Base-by-base conservation (phyloP, 495 filamentous ascomycete species). In the Daldinia bambusicola region DNA sequence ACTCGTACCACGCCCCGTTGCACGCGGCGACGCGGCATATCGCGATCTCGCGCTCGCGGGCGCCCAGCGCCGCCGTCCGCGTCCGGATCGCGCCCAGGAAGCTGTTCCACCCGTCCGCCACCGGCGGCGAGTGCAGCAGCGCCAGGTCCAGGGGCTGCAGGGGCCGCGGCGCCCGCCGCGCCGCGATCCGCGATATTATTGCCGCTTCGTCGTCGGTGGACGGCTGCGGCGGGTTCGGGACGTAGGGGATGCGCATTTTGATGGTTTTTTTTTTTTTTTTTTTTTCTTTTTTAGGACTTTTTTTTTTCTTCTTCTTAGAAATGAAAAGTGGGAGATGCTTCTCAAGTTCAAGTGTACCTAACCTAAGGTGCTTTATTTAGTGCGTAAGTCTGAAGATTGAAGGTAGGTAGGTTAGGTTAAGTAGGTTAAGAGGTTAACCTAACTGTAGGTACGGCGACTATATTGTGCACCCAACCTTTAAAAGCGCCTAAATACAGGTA, bases 31-130 rank as follows among this genome's bases (percentile, higher is more conserved):
- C 89, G 34, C 91, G 85, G 69, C 87, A 91, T 61, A 95, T 93
- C 60, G 89, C 88, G 5, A 93, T 74, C 78, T 95, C 92, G 18
- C 89, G 86, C 38, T 91, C 74, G 50, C 88, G 83, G 5, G 85
- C 84, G 0, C 85, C 74, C 1, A 94, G 79, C 22, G 79, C 79
- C 22, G 79, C 79, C 4, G 90, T 92, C 67, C 84, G 80, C 10
- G 89, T 92, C 67, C 92, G 87, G 36, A 95, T 85, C 43, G 92
- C 89, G 41, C 89, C 89, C 14, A 94, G 83, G 79, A 95, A 93
- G 36, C 87, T 80, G 81, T 94, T 94, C 91, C 91, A 95, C 2
- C 92, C 92, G 74, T 92, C 87, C 1, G 92, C 88, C 0, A 95
- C 82, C 2, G 88, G 80, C 31, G 89, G 91, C 7, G 89, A 85